These are phyloP conservation scores for Boletellus ananiceps DNA, from an alignment of 768 basidiomycete species.

Conservation along the genomic window DNA sequence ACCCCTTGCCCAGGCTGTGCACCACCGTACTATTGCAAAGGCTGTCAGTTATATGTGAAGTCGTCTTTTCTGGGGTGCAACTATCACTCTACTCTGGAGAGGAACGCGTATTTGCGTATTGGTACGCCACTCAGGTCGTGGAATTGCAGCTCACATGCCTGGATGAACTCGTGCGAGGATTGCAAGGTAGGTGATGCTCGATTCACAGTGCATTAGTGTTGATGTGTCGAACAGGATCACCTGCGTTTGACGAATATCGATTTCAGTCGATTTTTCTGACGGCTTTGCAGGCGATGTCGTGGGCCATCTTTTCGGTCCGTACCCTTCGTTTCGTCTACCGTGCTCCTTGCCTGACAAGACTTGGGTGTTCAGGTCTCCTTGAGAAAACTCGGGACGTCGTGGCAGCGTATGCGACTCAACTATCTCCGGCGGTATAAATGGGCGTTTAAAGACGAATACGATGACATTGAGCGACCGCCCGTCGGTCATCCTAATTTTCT, in stretches of 20 bases:
- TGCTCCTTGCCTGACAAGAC: neutral
- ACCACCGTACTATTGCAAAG: slow-evolving; percentile 52
- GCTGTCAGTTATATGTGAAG: slow-evolving; percentile 55
- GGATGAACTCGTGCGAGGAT: slow-evolving; percentile 40
- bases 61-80: slow-evolving; percentile 73
- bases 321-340: neutral
- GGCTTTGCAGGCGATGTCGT: slow-evolving; percentile 53
- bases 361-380: slow-evolving; percentile 41
- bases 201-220: neutral
- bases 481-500: slow-evolving; percentile 56
- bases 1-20: slow-evolving; percentile 25
- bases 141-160: slow-evolving; percentile 52
- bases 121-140: slow-evolving; percentile 59
- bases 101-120: slow-evolving; percentile 73
- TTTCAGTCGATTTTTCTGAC: slow-evolving; percentile 52
- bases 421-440: slow-evolving; percentile 73
- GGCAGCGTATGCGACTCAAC: slow-evolving; percentile 51
- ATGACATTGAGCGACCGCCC: slow-evolving; percentile 39
- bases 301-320: slow-evolving; percentile 51
- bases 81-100: slow-evolving; percentile 64
- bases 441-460: slow-evolving; percentile 62
- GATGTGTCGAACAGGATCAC: slow-evolving; percentile 12
- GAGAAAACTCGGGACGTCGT: slow-evolving; percentile 43
- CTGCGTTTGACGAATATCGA: slow-evolving; percentile 39
- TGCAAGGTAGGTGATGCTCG: slow-evolving; percentile 36